Evolutionary conservation across 768 basidiomycete genomes (phyloP).

Genomic region (Podaxis rugospora): DNA sequence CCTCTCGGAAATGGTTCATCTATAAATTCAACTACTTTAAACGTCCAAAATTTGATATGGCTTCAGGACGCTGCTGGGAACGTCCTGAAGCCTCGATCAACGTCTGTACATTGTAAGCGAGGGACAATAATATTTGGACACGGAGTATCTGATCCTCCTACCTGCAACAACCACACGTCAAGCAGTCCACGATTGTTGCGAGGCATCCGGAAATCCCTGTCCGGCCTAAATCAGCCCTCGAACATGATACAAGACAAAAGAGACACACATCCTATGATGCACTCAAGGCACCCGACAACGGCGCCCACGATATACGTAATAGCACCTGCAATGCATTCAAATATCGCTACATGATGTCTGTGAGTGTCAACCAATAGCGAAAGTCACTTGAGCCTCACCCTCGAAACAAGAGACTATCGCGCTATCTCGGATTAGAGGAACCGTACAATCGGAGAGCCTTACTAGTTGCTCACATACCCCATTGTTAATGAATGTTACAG

Average conservation of each 20-base stretch:
- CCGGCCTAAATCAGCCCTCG: constrained; percentile 20
- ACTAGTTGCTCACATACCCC: not conserved
- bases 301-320: constrained; percentile 33
- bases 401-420: constrained; percentile 28
- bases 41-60: too few relatives aligned
- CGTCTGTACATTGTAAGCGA: not conserved
- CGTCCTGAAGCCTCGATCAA: not conserved
- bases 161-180: constrained; percentile 44
- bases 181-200: constrained; percentile 35
- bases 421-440: not conserved
- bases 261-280: constrained; percentile 39
- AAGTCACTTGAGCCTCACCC: constrained; percentile 14
- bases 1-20: too few relatives aligned
- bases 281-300: constrained; percentile 42
- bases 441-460: not conserved
- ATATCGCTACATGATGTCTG: constrained; percentile 23
- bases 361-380: not conserved
- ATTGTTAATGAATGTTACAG: not conserved
- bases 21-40: too few relatives aligned
- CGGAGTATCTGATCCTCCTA: constrained; percentile 14
- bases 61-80: too few relatives aligned
- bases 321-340: constrained; percentile 39
- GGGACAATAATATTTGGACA: not conserved
- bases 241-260: not conserved
- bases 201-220: constrained; percentile 33